A percentile compares a stretch with the other conserved stretches of the same genome.
These are phyloP conservation scores for Geoglossum cookeanum DNA, from an alignment of 2,329 filamentous ascomycete species.

Conservation along the genomic window DNA sequence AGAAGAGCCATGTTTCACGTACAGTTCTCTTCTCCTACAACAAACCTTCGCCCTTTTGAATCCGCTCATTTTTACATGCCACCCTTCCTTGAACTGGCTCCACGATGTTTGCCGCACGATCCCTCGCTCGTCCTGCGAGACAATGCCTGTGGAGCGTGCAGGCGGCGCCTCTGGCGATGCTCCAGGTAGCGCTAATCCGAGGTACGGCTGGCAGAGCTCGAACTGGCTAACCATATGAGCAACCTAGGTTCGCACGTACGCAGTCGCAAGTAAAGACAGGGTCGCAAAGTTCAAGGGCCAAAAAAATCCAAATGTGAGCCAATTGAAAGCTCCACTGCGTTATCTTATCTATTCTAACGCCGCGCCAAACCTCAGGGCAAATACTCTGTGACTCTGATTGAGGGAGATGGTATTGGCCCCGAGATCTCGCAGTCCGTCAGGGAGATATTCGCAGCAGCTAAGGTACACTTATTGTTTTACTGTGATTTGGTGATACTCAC, in stretches of 20 bases:
- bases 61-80: neutral
- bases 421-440: slow-evolving; percentile 97
- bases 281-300: slow-evolving; percentile 88
- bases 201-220: neutral
- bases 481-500: neutral
- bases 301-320: slow-evolving; percentile 70
- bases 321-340: neutral
- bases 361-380: slow-evolving; percentile 46
- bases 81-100: neutral
- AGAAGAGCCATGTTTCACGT: too few relatives aligned
- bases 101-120: slow-evolving; percentile 62
- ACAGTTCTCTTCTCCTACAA: slow-evolving; percentile 12
- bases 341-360: neutral
- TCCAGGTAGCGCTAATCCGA: neutral
- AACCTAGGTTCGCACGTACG: slow-evolving; percentile 26
- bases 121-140: slow-evolving; percentile 55
- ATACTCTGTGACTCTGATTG: slow-evolving; percentile 90
- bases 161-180: slow-evolving; percentile 11
- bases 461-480: slow-evolving; percentile 35
- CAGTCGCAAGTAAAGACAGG: slow-evolving; percentile 38
- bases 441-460: slow-evolving; percentile 92
- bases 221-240: slow-evolving; percentile 6
- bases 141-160: slow-evolving; percentile 56
- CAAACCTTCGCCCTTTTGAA: slow-evolving; percentile 11
- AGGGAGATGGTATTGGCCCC: slow-evolving; percentile 96